Evolutionary conservation across 73 alveolate genomes (phyloP).

Genomic region (Uronychia binucleata): DNA sequence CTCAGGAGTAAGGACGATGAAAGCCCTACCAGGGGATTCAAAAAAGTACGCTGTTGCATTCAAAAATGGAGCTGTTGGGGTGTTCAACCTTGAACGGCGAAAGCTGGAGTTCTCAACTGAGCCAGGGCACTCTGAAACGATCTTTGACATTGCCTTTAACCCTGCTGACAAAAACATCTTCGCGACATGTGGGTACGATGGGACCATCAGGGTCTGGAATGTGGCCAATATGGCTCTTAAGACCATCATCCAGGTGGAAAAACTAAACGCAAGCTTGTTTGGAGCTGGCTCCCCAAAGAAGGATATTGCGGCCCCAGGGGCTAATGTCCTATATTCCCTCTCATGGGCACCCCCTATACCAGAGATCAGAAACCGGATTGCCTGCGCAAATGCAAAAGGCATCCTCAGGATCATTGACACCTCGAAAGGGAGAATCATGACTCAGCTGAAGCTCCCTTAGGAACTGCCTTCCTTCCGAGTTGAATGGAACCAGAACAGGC

Average conservation of each 20-base stretch:
- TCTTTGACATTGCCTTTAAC: conserved; percentile 82
- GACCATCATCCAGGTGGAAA: neutral
- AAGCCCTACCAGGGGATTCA: neutral
- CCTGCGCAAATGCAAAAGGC: conserved; percentile 63
- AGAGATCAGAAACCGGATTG: conserved; percentile 8
- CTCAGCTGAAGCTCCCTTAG: conserved; percentile 36
- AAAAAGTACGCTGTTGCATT: neutral
- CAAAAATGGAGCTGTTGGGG: conserved; percentile 8
- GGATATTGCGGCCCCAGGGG: neutral
- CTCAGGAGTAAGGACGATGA: conserved; percentile 40
- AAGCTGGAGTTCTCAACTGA: conserved; percentile 63
- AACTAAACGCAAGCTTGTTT: neutral
- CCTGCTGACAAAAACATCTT: conserved; percentile 77
- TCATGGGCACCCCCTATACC: conserved; percentile 57
- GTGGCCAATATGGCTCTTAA: conserved; percentile 41
- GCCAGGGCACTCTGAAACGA: conserved; percentile 89
- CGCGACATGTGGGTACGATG: conserved; percentile 88
- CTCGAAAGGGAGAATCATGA: conserved; percentile 34
- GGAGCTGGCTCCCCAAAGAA: neutral
- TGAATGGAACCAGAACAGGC: conserved; percentile 12
- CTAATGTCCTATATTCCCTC: conserved; percentile 50
- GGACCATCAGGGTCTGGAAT: conserved; percentile 88
- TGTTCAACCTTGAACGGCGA: neutral
- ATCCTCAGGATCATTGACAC: conserved; percentile 59
- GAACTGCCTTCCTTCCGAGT: neutral